phyloP scores from a whole-genome alignment of 441 rosid genomes.

The Aleurites moluccanus region DNA sequence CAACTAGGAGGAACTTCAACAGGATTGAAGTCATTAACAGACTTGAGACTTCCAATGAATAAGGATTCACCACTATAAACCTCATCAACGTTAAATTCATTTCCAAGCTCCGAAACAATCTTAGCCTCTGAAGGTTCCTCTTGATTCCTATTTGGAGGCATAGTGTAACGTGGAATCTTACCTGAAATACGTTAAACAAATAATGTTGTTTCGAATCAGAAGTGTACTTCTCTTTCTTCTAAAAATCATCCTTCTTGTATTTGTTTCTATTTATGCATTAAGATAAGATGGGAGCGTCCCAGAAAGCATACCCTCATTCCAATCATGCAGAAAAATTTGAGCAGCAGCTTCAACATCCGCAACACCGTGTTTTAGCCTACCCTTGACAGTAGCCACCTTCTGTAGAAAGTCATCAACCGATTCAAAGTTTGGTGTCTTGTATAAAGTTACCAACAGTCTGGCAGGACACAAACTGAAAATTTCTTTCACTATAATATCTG shows the following conservation, averaged over 20 bases:
- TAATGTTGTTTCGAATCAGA: background rate
- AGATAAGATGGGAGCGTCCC: background rate
- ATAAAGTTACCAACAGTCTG: constrained; percentile 61
- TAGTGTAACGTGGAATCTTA: constrained; percentile 83
- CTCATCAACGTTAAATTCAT: constrained; percentile 82
- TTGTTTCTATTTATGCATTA: constrained; percentile 3
- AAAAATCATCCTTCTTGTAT: background rate
- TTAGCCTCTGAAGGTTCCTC: constrained; percentile 68
- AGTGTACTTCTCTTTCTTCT: background rate
- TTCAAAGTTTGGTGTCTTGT: constrained; percentile 74
- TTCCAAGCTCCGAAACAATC: constrained; percentile 69
- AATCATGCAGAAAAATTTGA: constrained; percentile 84
- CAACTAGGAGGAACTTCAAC: constrained; percentile 70
- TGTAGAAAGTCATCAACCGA: constrained; percentile 83
- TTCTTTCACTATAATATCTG: constrained; percentile 68
- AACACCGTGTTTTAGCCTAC: constrained; percentile 87
- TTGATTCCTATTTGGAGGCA: constrained; percentile 78
- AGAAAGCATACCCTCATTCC: constrained; percentile 75
- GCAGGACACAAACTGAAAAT: constrained; percentile 80
- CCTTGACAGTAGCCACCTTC: constrained; percentile 83
- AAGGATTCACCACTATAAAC: constrained; percentile 80
- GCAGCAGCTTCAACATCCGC: constrained; percentile 88
- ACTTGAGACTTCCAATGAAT: constrained; percentile 86
- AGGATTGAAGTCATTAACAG: constrained; percentile 56
- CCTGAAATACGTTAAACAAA: constrained; percentile 46